Evolutionary conservation across 148 eudicot species (phyloP).

Genomic region (Spergularia bocconei): DNA sequence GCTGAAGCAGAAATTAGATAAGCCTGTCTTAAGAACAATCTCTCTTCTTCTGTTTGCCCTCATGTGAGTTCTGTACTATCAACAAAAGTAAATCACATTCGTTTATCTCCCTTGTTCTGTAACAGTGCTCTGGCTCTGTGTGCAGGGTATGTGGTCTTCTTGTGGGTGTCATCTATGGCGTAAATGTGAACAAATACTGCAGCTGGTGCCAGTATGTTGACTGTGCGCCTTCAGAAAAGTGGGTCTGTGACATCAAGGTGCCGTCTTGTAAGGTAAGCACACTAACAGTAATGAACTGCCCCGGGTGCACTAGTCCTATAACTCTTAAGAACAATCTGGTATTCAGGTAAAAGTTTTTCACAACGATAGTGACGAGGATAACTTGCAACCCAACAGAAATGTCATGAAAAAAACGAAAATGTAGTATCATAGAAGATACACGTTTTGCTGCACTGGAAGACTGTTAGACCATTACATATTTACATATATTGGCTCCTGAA

Average conservation of each 20-base stretch:
- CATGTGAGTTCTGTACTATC: constrained; percentile 44
- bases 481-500: no score
- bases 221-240: constrained; percentile 60
- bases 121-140: background rate
- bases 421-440: no score
- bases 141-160: constrained; percentile 54
- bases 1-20: constrained; percentile 52
- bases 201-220: constrained; percentile 65
- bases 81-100: background rate
- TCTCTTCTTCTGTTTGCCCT: constrained; percentile 49
- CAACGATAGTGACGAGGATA: no score
- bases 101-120: background rate
- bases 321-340: background rate
- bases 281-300: background rate
- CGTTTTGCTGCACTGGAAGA: no score
- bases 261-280: constrained; percentile 57
- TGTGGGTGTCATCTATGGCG: constrained; percentile 36
- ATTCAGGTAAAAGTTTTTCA: no score
- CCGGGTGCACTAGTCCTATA: background rate
- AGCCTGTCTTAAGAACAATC: constrained; percentile 50
- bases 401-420: no score
- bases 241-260: constrained; percentile 60
- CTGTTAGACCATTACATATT: no score
- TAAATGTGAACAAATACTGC: constrained; percentile 57
- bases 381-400: no score